Evolutionary conservation across 768 basidiomycete species (phyloP).

Genomic region (Boletellus ananas): DNA sequence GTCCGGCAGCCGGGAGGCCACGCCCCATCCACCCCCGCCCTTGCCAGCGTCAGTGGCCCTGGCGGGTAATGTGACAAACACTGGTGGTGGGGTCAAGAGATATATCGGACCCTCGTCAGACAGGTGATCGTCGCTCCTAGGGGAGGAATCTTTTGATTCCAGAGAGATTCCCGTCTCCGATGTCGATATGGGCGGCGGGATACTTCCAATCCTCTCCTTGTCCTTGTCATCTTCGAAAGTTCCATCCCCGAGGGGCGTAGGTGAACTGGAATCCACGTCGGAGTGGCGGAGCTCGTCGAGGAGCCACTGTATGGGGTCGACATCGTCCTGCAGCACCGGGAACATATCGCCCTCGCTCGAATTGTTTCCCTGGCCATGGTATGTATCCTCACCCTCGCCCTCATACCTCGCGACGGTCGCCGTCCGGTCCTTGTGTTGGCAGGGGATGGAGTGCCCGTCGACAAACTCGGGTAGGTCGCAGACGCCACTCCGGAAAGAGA

Average conservation of each 20-base stretch:
- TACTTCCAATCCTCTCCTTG: not conserved
- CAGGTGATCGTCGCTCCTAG: not conserved
- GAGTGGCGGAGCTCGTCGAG: constrained; percentile 13
- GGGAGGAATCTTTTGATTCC: not conserved
- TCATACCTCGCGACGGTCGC: too few species aligned
- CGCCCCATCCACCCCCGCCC: not conserved
- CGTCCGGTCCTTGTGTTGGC: not conserved
- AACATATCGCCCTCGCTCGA: not conserved
- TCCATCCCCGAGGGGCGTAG: not conserved
- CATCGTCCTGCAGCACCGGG: not conserved
- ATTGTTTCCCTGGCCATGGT: not conserved
- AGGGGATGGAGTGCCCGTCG: not conserved
- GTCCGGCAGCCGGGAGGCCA: not conserved
- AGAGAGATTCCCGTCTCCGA: not conserved
- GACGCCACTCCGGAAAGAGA: not conserved
- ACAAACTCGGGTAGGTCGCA: not conserved
- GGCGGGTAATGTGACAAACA: too few species aligned
- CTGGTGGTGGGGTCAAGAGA: constrained; percentile 5
- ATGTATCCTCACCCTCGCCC: too few species aligned
- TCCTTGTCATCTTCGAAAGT: not conserved
- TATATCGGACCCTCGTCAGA: constrained; percentile 2
- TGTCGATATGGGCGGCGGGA: not conserved
- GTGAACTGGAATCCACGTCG: constrained; percentile 4
- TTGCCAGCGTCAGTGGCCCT: not conserved
- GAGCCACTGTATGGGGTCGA: constrained; percentile 9